Conservation (phyloP, 2,329 filamentous ascomycete species). For the Aspergillus sclerotialis region DNA sequence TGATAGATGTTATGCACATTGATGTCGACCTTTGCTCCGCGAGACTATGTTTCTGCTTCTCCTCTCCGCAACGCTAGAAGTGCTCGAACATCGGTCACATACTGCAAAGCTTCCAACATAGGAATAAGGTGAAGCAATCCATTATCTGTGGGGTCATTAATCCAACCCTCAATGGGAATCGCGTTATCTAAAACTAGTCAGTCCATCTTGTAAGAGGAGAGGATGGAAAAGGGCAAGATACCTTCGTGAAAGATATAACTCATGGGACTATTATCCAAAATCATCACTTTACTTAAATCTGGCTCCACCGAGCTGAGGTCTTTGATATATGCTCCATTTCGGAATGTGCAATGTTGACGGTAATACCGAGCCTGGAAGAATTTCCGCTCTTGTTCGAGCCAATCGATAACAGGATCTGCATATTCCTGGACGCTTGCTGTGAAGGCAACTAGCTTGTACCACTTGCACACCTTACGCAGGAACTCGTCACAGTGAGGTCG, state of each 20-base stretch:
- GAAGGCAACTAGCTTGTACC: constrained; percentile 96
- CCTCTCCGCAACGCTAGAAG: constrained; percentile 82
- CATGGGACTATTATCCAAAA: constrained; percentile 94
- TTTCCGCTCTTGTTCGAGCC: constrained; percentile 93
- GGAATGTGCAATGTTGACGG: constrained; percentile 90
- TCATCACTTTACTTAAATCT: constrained; percentile 96
- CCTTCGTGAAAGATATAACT: constrained; percentile 99
- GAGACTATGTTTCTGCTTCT: constrained; percentile 45
- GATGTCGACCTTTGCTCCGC: background rate
- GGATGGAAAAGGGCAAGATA: constrained; percentile 35
- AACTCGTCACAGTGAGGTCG: constrained; percentile 96
- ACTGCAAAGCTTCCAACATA: constrained; percentile 87
- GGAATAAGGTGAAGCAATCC: constrained; percentile 90
- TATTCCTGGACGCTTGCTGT: constrained; percentile 98
- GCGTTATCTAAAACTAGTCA: constrained; percentile 68
- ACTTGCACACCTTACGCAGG: constrained; percentile 86
- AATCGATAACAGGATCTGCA: constrained; percentile 97
- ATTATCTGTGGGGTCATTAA: constrained; percentile 95
- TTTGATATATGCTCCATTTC: constrained; percentile 96
- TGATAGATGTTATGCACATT: no score
- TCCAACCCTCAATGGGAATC: constrained; percentile 98
- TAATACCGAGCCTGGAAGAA: constrained; percentile 94
- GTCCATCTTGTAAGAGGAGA: constrained; percentile 3
- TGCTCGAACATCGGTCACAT: constrained; percentile 91
- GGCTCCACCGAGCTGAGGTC: constrained; percentile 94